Evolutionary conservation across 768 basidiomycete genomes (phyloP).

Genomic region (Russula abietina): DNA sequence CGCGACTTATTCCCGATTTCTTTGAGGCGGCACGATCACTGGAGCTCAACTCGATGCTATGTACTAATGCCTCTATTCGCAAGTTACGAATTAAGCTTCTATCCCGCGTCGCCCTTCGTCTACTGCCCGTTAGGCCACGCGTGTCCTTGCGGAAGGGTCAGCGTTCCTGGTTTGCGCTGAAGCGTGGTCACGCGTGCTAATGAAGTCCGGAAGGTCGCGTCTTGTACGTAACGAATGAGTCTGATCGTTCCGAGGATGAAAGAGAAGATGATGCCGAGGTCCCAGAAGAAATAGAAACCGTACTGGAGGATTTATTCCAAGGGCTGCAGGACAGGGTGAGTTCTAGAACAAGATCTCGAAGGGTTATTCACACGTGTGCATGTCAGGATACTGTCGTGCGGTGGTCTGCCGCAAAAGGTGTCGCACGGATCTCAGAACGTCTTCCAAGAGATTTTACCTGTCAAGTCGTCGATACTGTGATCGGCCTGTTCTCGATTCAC

Average conservation of each 20-base stretch:
- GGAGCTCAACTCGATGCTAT: slow-evolving; percentile 37
- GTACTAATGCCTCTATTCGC: slow-evolving; percentile 58
- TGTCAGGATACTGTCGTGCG: slow-evolving; percentile 87
- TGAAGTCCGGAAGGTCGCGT: slow-evolving; percentile 5
- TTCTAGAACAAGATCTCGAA: background rate
- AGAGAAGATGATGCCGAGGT: slow-evolving; percentile 51
- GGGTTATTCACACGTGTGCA: slow-evolving; percentile 9
- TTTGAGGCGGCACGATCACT: slow-evolving; percentile 43
- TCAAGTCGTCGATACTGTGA: slow-evolving; percentile 78
- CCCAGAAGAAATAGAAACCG: slow-evolving; percentile 70
- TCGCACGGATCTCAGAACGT: slow-evolving; percentile 77
- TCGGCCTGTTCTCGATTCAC: slow-evolving; percentile 73
- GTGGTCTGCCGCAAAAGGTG: slow-evolving; percentile 89
- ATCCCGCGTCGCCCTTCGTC: slow-evolving; percentile 55
- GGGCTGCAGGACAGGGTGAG: slow-evolving; percentile 76
- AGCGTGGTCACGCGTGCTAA: background rate
- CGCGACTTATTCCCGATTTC: slow-evolving; percentile 39
- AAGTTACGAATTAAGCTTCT: slow-evolving; percentile 64
- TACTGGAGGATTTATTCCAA: slow-evolving; percentile 66
- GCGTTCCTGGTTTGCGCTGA: slow-evolving; percentile 17
- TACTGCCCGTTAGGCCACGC: slow-evolving; percentile 47
- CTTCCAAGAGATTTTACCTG: slow-evolving; percentile 67
- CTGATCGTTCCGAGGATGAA: slow-evolving; percentile 21
- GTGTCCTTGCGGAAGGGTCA: slow-evolving; percentile 39
- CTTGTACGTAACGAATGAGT: slow-evolving; percentile 12